A percentile compares a stretch with the other conserved stretches of the same genome.
Evolutionary conservation across 1,139 yeast species (phyloP).

Genomic region (Yamadazyma jaroonii): DNA sequence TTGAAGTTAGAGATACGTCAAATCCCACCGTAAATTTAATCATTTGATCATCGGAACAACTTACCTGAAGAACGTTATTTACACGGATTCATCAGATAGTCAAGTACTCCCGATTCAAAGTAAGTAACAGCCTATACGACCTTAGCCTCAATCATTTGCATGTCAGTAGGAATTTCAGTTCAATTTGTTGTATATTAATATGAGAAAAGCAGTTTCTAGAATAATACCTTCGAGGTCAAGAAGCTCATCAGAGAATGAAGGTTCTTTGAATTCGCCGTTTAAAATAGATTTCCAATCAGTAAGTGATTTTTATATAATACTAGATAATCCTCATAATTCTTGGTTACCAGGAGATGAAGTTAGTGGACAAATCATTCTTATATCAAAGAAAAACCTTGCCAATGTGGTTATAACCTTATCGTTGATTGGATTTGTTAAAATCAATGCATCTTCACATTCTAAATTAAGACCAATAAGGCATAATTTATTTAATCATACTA

Average conservation of each 20-base stretch:
- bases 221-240: slow-evolving; percentile 30
- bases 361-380: slow-evolving; percentile 59
- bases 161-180: too few species aligned
- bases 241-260: slow-evolving; percentile 8
- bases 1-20: too few species aligned
- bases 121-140: too few species aligned
- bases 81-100: too few species aligned
- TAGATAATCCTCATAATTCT: slow-evolving; percentile 70
- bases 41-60: too few species aligned
- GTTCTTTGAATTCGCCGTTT: slow-evolving; percentile 14
- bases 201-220: slow-evolving; percentile 47
- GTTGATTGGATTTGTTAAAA: slow-evolving; percentile 54
- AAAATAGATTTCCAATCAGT: slow-evolving; percentile 45
- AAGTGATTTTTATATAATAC: slow-evolving; percentile 63
- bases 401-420: slow-evolving; percentile 54
- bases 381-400: slow-evolving; percentile 52
- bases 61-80: too few species aligned
- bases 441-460: slow-evolving; percentile 50
- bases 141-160: too few species aligned
- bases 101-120: too few species aligned
- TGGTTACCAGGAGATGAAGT: slow-evolving; percentile 69
- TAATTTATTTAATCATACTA: slow-evolving; percentile 60
- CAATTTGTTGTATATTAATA: too few species aligned
- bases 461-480: slow-evolving; percentile 52
- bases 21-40: too few species aligned